phyloP scores from a whole-genome alignment of 306 rosid species.

The Quillaja saponaria region DNA sequence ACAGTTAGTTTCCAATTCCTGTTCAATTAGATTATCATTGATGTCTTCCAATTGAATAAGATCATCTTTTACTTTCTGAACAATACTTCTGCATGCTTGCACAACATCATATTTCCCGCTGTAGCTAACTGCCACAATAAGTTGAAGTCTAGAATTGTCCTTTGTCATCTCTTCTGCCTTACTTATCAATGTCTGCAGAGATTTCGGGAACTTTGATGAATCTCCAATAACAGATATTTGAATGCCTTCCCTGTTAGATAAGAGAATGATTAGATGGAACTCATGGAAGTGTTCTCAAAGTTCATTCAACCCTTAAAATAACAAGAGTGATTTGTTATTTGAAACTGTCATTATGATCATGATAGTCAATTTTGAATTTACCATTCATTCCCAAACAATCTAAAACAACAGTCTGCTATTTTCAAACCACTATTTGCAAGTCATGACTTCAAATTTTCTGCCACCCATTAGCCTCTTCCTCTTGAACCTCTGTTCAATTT shows the following conservation, averaged over 20 bases:
- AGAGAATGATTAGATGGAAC: not conserved
- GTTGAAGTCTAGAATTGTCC: slow-evolving; percentile 45
- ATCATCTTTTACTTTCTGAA: slow-evolving; percentile 55
- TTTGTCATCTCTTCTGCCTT: slow-evolving; percentile 54
- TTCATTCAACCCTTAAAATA: not conserved
- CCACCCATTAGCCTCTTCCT: too few relatives aligned
- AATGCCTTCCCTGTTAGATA: slow-evolving; percentile 54
- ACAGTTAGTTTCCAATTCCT: slow-evolving; percentile 72
- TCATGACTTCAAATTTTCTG: too few relatives aligned
- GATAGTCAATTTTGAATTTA: too few relatives aligned
- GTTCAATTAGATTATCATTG: too few relatives aligned
- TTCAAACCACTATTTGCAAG: too few relatives aligned
- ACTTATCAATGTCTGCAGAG: slow-evolving; percentile 38
- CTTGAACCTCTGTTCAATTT: too few relatives aligned
- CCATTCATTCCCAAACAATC: too few relatives aligned
- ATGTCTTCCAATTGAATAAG: slow-evolving; percentile 19
- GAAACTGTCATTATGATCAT: too few relatives aligned
- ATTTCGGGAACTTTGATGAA: slow-evolving; percentile 47
- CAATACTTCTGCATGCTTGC: slow-evolving; percentile 68
- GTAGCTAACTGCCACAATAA: slow-evolving; percentile 67
- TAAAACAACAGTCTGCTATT: too few relatives aligned
- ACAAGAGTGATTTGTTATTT: too few relatives aligned
- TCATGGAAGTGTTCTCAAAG: not conserved
- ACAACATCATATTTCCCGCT: slow-evolving; percentile 77
- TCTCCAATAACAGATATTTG: slow-evolving; percentile 71